Evolutionary conservation across 2,329 filamentous ascomycete genomes (phyloP).

Genomic region (Coniochaeta sp.): DNA sequence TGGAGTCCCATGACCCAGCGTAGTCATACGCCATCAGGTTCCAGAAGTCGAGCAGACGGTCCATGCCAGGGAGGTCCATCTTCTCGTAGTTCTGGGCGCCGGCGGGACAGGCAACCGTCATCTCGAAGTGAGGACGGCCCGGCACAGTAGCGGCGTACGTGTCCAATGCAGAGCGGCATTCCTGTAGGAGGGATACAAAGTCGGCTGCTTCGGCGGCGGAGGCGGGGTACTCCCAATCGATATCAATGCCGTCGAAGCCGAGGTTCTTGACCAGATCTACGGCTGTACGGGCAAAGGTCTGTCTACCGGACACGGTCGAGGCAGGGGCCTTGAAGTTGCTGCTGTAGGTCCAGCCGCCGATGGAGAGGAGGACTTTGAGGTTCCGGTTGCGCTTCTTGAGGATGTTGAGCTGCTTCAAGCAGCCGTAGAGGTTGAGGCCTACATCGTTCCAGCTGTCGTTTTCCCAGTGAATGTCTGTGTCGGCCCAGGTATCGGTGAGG

Average conservation of each 20-base stretch:
- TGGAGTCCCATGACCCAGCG: constrained; percentile 71
- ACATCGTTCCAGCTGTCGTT: constrained; percentile 63
- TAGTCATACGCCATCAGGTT: constrained; percentile 87
- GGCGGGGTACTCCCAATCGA: constrained; percentile 64
- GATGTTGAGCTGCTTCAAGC: constrained; percentile 80
- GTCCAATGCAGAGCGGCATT: constrained; percentile 51
- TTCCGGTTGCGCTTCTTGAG: constrained; percentile 76
- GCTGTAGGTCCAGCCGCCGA: constrained; percentile 91
- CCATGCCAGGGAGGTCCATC: constrained; percentile 58
- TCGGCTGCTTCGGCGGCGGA: constrained; percentile 45
- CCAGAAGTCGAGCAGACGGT: constrained; percentile 64
- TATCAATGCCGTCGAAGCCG: constrained; percentile 67
- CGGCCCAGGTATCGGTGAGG: constrained; percentile 57
- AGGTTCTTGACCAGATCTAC: constrained; percentile 72
- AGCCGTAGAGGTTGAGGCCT: constrained; percentile 81
- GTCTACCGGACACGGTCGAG: constrained; percentile 61
- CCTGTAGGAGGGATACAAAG: constrained; percentile 52
- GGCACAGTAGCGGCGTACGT: constrained; percentile 40
- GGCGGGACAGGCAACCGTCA: constrained; percentile 59
- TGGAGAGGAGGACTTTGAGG: constrained; percentile 77
- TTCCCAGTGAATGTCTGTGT: constrained; percentile 67
- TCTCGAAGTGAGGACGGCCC: constrained; percentile 48
- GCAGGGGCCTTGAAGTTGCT: constrained; percentile 73
- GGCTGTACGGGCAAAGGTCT: constrained; percentile 64
- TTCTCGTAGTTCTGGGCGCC: constrained; percentile 56